These are phyloP conservation scores for Jackrogersella minutella DNA, from an alignment of 495 filamentous ascomycete genomes.

Conservation along the genomic window DNA sequence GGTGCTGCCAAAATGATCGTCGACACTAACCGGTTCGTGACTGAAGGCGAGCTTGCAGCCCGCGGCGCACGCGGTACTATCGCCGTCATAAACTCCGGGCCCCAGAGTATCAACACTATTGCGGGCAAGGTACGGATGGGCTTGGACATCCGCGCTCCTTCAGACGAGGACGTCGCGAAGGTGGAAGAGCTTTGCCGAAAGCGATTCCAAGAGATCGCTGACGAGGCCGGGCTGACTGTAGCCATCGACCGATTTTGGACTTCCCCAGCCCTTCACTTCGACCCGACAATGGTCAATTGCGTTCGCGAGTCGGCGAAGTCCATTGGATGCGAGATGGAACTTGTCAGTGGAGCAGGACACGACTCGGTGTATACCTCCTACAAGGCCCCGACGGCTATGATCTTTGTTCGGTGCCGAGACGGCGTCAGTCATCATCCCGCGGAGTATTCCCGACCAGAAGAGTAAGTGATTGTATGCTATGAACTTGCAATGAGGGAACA, in stretches of 20 bases:
- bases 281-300: neutral
- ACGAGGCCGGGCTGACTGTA: neutral
- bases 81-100: conserved; percentile 66
- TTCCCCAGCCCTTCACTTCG: neutral
- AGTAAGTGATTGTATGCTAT: conserved; percentile 25
- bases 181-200: conserved; percentile 49
- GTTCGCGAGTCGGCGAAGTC: neutral
- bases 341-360: conserved; percentile 59
- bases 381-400: conserved; percentile 51
- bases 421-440: conserved; percentile 53
- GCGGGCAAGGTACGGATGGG: conserved; percentile 70
- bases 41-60: neutral
- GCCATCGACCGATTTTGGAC: neutral
- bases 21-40: conserved; percentile 59
- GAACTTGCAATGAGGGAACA: too few relatives aligned
- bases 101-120: conserved; percentile 67
- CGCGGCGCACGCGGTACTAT: conserved; percentile 65
- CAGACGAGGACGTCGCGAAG: conserved; percentile 65
- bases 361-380: conserved; percentile 52
- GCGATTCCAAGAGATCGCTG: neutral
- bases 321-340: neutral
- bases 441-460: conserved; percentile 51
- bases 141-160: conserved; percentile 70
- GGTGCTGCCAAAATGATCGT: conserved; percentile 66
- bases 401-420: conserved; percentile 50